These are phyloP conservation scores for Phytopythium kandeliae DNA, from an alignment of 352 stramenopile species.

Conservation along the genomic window DNA sequence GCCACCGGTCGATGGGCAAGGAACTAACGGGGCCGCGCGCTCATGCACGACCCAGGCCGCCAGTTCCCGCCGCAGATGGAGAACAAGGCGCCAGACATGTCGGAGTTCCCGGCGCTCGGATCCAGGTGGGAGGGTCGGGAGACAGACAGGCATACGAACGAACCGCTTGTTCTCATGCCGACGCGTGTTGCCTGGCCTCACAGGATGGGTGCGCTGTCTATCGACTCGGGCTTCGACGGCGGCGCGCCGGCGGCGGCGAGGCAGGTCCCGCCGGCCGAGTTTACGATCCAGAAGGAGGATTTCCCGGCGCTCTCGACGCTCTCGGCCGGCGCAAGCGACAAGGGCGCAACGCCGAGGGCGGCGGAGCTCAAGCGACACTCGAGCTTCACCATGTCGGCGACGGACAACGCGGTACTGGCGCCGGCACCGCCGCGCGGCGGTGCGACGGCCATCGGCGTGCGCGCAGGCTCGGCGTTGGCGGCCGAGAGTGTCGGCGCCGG, in stretches of 20 bases:
- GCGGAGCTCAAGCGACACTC: slow-evolving; percentile 58
- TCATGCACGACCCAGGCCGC: slow-evolving; percentile 23
- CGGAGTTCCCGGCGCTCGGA: slow-evolving; percentile 71
- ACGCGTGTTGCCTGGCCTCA: slow-evolving; percentile 6
- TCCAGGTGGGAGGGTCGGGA: slow-evolving; percentile 51
- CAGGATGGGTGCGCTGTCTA: slow-evolving; percentile 55
- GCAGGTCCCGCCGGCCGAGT: slow-evolving; percentile 55
- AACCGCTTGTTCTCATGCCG: too few relatives aligned
- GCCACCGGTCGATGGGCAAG: too few relatives aligned
- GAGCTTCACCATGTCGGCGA: slow-evolving; percentile 64
- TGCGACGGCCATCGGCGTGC: slow-evolving; percentile 58
- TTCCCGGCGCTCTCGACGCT: slow-evolving; percentile 81
- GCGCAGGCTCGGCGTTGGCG: slow-evolving; percentile 7
- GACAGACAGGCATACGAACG: too few relatives aligned
- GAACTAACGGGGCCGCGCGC: too few relatives aligned
- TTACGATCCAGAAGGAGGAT: slow-evolving; percentile 86
- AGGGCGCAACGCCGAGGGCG: slow-evolving; percentile 25
- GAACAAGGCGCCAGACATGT: slow-evolving; percentile 79
- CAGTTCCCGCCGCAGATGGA: slow-evolving; percentile 44
- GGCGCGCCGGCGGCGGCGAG: slow-evolving; percentile 18
- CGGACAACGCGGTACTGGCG: slow-evolving; percentile 50
- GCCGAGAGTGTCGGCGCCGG: neutral
- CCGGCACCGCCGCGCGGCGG: slow-evolving; percentile 28
- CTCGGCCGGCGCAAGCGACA: slow-evolving; percentile 31
- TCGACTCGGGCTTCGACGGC: slow-evolving; percentile 44